Base-by-base conservation (phyloP, 306 rosid species). In the Lathyrus sativus region DNA sequence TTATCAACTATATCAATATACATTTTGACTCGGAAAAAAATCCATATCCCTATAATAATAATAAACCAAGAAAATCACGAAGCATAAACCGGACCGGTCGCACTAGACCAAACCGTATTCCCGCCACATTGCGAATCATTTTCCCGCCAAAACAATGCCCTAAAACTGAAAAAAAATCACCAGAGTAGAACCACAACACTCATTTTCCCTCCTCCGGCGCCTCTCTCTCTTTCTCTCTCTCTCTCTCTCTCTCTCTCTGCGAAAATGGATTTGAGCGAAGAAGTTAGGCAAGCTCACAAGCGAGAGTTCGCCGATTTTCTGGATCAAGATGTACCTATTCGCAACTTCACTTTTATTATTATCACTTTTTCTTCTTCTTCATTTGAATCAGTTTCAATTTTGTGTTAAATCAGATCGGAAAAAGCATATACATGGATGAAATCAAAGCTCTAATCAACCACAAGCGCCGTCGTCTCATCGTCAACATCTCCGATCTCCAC, bases 401-500 rank as follows among this genome's bases (percentile, higher is more conserved):
- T 26, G 44, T 15, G 56, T 62, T 44, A 55, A 49, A 44, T 41
- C 64, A 82, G 82, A 78, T 84, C 1, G 87, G 90, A 70, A 76
- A 84, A 11, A 88, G 95, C 15, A 71, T 84, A 9, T 95, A 88
- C 87, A 85, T 85, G 85, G 92, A 90, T 8, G 89, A 86, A 68
- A 90, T 95, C 82, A 88, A 88, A 81, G 75, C 97, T 62, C 71
- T 85, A 74, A 85, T 95, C 78, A 90, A 90, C 82, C 95, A 77
- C 78, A 90, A 88, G 81, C 95, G 95, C 64, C 88, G 64, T 63
- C 97, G 96, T 67, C 92, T 95, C 62, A 79, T 90, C 13, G 87
- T 90, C 74, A 87, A 90, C 81, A 85, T 95, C 65, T 95, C 99
- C 58, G 97, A 95, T 84, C 99, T 90, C 70, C 99, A 93, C 66